Evolutionary conservation across 495 filamentous ascomycete species (phyloP).

Genomic region (Massariosphaeria phaeospora): DNA sequence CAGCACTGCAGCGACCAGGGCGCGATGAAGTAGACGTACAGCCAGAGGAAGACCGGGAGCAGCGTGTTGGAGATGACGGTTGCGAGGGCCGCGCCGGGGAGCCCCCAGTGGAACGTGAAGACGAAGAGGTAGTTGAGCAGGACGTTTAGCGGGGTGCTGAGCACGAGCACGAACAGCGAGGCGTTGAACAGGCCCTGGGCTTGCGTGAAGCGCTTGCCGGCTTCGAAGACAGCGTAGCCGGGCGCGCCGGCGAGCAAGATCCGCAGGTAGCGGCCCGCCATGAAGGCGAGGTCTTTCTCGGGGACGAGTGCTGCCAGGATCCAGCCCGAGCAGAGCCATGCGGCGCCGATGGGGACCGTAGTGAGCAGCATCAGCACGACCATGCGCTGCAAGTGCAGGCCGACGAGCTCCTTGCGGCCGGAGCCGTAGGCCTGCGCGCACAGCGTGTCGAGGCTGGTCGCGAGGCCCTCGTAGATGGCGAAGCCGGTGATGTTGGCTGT

Average conservation of each 20-base stretch:
- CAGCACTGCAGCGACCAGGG: slow-evolving; percentile 29
- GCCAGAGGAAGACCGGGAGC: slow-evolving; percentile 24
- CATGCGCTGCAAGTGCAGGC: slow-evolving; percentile 33
- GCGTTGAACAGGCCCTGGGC: slow-evolving; percentile 35
- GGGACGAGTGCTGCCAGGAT: slow-evolving; percentile 28
- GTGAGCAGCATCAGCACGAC: slow-evolving; percentile 23
- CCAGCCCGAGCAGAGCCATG: slow-evolving; percentile 29
- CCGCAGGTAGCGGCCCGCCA: slow-evolving; percentile 28
- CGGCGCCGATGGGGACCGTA: slow-evolving; percentile 31
- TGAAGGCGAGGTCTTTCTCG: slow-evolving; percentile 21
- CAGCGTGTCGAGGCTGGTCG: slow-evolving; percentile 34
- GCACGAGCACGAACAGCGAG: slow-evolving; percentile 24
- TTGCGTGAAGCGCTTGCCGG: slow-evolving; percentile 35
- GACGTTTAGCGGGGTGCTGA: slow-evolving; percentile 31
- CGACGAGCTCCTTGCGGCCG: slow-evolving; percentile 28
- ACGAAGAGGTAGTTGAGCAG: slow-evolving; percentile 33
- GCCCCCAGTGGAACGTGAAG: slow-evolving; percentile 22
- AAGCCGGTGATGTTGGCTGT: slow-evolving; percentile 35
- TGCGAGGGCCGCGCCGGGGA: slow-evolving; percentile 31
- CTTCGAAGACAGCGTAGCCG: slow-evolving; percentile 33
- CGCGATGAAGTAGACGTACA: slow-evolving; percentile 24
- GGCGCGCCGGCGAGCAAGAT: slow-evolving; percentile 29
- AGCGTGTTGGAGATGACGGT: slow-evolving; percentile 26
- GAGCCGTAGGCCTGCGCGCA: slow-evolving; percentile 37
- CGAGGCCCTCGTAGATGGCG: slow-evolving; percentile 33